Percentiles rank a stretch among this genome's conserved stretches.
Conservation (phyloP, 331 rosid species). For the Ulmus americana region DNA sequence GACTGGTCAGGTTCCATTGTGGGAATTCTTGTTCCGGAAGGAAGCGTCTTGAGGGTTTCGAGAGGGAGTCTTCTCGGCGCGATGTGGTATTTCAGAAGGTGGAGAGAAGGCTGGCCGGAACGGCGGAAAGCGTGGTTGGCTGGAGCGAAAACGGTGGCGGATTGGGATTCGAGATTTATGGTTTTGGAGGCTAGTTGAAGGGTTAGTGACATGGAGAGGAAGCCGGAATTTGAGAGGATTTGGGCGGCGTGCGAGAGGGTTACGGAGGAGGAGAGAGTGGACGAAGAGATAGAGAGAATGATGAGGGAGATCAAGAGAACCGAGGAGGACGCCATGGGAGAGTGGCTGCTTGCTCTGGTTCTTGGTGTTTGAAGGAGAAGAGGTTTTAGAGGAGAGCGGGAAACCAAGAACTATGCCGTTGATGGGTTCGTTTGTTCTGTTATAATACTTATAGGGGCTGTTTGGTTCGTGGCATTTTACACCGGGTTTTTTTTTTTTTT, state of each 20-base stretch:
- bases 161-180: conserved; percentile 18
- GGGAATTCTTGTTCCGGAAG: conserved; percentile 20
- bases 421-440: too few relatives aligned
- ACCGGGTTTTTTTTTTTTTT: too few relatives aligned
- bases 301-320: not conserved
- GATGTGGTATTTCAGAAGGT: conserved; percentile 35
- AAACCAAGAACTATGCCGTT: not conserved
- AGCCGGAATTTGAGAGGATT: conserved; percentile 33
- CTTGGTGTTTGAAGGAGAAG: conserved; percentile 10
- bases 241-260: conserved; percentile 20
- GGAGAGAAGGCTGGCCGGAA: conserved; percentile 28
- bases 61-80: conserved; percentile 24
- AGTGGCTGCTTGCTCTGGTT: not conserved
- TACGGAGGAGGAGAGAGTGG: not conserved
- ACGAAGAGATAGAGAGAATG: not conserved
- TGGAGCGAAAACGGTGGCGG: conserved; percentile 43
- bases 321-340: conserved; percentile 10
- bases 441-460: too few relatives aligned
- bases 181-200: conserved; percentile 26
- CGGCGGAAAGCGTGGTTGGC: conserved; percentile 29
- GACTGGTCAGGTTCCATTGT: conserved; percentile 24
- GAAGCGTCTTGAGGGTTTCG: conserved; percentile 31
- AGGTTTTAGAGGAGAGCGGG: conserved; percentile 2
- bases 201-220: conserved; percentile 38
- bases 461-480: too few relatives aligned